Percentiles rank a stretch among this genome's conserved stretches.
phyloP scores from a whole-genome alignment of 2,329 filamentous ascomycete genomes.

The Dendryphion nanum region DNA sequence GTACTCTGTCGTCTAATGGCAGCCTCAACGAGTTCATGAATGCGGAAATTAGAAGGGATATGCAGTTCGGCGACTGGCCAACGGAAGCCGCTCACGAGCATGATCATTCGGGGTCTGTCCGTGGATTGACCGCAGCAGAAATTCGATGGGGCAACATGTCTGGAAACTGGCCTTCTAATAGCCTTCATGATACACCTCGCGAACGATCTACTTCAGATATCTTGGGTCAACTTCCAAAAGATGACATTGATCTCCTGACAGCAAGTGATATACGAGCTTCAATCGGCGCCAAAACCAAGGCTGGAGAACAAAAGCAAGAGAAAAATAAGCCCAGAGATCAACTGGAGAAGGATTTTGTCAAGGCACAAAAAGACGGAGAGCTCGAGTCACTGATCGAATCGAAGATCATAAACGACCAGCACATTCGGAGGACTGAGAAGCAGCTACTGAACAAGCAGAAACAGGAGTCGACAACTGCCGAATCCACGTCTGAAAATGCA shows the following conservation, averaged over 20 bases:
- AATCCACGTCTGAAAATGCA: neutral
- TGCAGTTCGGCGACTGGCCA: no score
- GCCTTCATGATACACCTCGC: no score
- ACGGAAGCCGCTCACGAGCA: no score
- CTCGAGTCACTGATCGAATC: constrained; percentile 24
- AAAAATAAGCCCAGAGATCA: constrained; percentile 17
- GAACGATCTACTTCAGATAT: constrained; percentile 22
- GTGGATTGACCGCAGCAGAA: no score
- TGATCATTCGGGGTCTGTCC: no score
- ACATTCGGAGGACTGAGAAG: constrained; percentile 24
- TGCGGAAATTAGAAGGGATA: no score
- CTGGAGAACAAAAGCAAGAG: constrained; percentile 7
- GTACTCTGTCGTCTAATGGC: no score
- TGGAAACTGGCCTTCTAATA: neutral
- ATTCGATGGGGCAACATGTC: neutral
- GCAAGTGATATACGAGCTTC: constrained; percentile 43
- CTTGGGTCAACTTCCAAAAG: constrained; percentile 32
- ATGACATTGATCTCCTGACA: constrained; percentile 44
- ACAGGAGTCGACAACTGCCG: neutral
- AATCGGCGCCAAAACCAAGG: constrained; percentile 33
- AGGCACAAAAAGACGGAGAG: constrained; percentile 7
- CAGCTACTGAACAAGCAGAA: constrained; percentile 13
- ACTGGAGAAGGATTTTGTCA: constrained; percentile 27
- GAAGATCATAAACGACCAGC: constrained; percentile 27
- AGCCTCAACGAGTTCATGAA: no score